Base-by-base conservation (phyloP, 1,284 basidiomycete genomes). In the Cryptococcus floricola region DNA sequence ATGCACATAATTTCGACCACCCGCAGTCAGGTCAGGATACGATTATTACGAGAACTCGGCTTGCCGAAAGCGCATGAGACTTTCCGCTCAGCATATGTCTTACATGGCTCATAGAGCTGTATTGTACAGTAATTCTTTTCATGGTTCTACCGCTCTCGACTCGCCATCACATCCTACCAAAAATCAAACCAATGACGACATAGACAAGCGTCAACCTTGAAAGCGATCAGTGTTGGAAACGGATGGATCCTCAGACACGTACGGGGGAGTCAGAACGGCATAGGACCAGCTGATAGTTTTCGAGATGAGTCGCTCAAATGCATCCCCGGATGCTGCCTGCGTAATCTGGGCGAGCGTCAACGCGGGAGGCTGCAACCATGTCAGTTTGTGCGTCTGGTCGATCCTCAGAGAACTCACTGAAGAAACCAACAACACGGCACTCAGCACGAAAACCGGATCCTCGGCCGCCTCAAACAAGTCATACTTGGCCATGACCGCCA, bases 241-340 rank as follows among this genome's bases (percentile, higher is more conserved):
- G 31, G 31, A 34, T 34, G 31, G 31, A 34, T 34, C 31, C 10
- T 12, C 27, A 9, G 52, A 83, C 27, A 59, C 86, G 88, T 39
- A 87, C 2, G 88, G 88, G 3, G 91, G 89, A 0, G 91, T 92
- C 53, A 92, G 79, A 25, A 91, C 78, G 4, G 75, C 77, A 54
- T 78, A 77, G 3, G 66, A 68, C 71, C 73, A 75, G 47, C 67
- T 76, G 59, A 81, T 81, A 0, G 80, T 81, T 62, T 79, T 80
- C 44, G 76, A 78, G 59, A 97, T 90, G 49, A 97, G 82, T 6
- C 90, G 81, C 76, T 97, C 93, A 70, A 97, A 95, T 0, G 89
- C 87, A 68, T 91, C 89, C 10, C 89, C 89, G 1, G 86, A 87
- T 2, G 85, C 88, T 4, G 88, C 88, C 76, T 91, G 88, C 1